Conservation (phyloP, 345 rosid genomes). For the Gossypium anomalum region DNA sequence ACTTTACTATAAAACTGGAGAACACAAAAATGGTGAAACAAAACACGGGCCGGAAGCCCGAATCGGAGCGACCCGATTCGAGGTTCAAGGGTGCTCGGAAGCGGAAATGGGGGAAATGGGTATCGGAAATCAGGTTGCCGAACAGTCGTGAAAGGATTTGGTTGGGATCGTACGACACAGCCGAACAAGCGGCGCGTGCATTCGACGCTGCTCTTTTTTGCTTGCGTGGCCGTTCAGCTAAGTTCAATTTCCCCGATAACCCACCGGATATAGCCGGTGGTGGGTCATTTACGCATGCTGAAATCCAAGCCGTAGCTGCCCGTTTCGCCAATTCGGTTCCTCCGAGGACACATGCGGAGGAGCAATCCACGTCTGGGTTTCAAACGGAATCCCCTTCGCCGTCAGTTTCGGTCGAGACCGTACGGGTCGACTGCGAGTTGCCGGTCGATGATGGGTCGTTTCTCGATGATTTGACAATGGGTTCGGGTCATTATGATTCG, state of each 20-base stretch:
- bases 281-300: constrained; percentile 36
- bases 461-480: constrained; percentile 27
- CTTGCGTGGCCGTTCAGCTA: constrained; percentile 58
- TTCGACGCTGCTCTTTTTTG: constrained; percentile 83
- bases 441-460: constrained; percentile 23
- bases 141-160: constrained; percentile 57
- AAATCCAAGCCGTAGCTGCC: constrained; percentile 59
- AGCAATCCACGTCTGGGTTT: constrained; percentile 25
- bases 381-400: constrained; percentile 42
- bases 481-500: constrained; percentile 28
- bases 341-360: constrained; percentile 7
- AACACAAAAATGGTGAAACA: constrained; percentile 24
- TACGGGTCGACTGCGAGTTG: constrained; percentile 9
- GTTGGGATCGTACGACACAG: constrained; percentile 63
- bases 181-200: constrained; percentile 79
- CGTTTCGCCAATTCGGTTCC: constrained; percentile 46
- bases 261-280: constrained; percentile 62
- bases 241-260: constrained; percentile 64
- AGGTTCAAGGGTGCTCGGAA: constrained; percentile 54
- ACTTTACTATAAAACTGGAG: not conserved
- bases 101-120: constrained; percentile 73
- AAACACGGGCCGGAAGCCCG: constrained; percentile 8
- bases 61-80: constrained; percentile 19
- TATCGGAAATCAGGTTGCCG: constrained; percentile 56
- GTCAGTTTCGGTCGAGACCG: constrained; percentile 32